Evolutionary conservation across 306 rosid species (phyloP).

Genomic region (Quercus ilex): DNA sequence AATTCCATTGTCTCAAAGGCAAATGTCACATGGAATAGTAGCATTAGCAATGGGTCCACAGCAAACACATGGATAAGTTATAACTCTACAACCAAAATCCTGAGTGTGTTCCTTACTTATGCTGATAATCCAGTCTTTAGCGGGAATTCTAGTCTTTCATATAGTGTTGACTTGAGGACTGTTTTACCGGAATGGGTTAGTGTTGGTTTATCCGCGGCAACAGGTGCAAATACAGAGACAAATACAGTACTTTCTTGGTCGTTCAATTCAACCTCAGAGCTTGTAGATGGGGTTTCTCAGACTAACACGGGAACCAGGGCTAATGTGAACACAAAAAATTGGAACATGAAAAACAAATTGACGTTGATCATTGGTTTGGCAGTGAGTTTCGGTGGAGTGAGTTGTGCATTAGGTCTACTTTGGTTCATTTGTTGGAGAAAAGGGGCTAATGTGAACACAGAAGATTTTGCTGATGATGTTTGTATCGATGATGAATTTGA

Average conservation of each 20-base stretch:
- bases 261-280: conserved; percentile 56
- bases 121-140: conserved; percentile 27
- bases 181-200: conserved; percentile 59
- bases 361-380: background rate
- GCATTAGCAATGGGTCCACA: conserved; percentile 42
- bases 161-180: conserved; percentile 43
- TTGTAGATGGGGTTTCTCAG: too few relatives aligned
- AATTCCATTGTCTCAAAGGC: conserved; percentile 52
- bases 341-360: conserved; percentile 4
- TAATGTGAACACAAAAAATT: too few relatives aligned
- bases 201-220: conserved; percentile 76
- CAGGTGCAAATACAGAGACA: conserved; percentile 41
- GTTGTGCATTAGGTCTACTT: too few relatives aligned
- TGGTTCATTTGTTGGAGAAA: conserved; percentile 25
- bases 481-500: background rate
- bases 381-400: too few relatives aligned
- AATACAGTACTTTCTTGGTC: conserved; percentile 65
- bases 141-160: conserved; percentile 36
- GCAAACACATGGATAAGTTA: conserved; percentile 74
- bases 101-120: conserved; percentile 62
- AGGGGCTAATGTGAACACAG: background rate
- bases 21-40: conserved; percentile 37
- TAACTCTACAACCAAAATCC: conserved; percentile 46
- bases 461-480: conserved; percentile 22
- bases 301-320: too few relatives aligned